Evolutionary conservation across 2,329 filamentous ascomycete genomes (phyloP), one percentile per base, ranked within the genome.

Genomic region (Penicillium sp.): DNA sequence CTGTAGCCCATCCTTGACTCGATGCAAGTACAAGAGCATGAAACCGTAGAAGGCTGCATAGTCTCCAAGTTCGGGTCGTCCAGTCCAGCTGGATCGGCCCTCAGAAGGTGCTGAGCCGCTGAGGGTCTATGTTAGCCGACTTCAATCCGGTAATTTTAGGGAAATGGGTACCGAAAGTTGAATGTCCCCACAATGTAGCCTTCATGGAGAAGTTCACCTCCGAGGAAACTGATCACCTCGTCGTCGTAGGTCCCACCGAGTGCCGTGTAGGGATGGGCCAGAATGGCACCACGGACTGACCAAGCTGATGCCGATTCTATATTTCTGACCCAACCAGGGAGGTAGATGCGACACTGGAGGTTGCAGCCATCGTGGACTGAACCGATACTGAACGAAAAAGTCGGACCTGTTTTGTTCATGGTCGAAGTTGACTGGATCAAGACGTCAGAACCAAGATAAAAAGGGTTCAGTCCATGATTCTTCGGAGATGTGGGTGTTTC

Each of bases 231-330:
- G 1, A 97, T 87, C 0, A 96, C 80, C 0, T 83, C 81, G 67
- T 97, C 92, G 68, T 97, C 89, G 67, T 85, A 94, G 70, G 79
- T 85, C 5, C 93, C 94, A 4, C 94, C 94, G 47, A 97, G 76
- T 0, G 90, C 86, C 31, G 90, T 90, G 68, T 97, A 97, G 0
- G 94, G 93, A 70, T 97, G 94, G 12, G 92, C 92, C 36, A 97
- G 76, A 3, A 96, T 78, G 0, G 85, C 85, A 3, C 79, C 83
- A 54, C 72, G 77, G 53, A 70, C 75, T 43, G 54, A 65, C 71
- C 70, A 75, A 6, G 6, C 29, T n/a, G 49, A 21, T 47, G 50
- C 31, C 53, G 51, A 42, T 52, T 65, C 54, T 54, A 41, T 49
- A 65, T 60, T 53, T 65, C 57, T 29, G 38, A 55, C 39, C 54